Evolutionary conservation across 352 stramenopile genomes (phyloP), one percentile per base, ranked within the genome.

Genomic region (Globisporangium nodosum): DNA sequence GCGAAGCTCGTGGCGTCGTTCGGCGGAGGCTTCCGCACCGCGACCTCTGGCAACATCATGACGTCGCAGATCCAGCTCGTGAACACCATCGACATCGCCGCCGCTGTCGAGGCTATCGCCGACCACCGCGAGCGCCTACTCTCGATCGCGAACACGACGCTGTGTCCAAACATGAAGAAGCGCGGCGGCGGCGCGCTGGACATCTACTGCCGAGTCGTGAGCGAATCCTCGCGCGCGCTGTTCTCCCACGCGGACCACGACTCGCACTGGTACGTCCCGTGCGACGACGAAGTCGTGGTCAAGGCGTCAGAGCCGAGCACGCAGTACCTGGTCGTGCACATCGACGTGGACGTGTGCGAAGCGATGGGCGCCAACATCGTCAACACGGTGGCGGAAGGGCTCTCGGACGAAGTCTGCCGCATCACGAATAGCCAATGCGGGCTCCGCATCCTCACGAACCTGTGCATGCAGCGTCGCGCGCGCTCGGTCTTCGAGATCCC

Each of bases 291-390:
- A 54, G 61, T 90, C 18, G 60, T 68, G 49, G 70, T 88, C 50
- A 60, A 74, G 5, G 68, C 75, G 21, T 81, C 70, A 1, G 54
- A 61, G 1, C 31, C 52, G 5, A 53, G 55, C 30, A 48, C 66
- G 20, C 61, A 81, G 57, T 90, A 85, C 53, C 56, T 93, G 40
- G 71, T 95, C 21, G 84, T 93, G n/a, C 86, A 96, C 67, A 78
- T 94, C 20, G 84, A 94, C 54, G 83, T 96, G 21, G 84, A 96
- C 54, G 82, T 92, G 49, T 93, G 86, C 52, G 86, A 96, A 71
- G 86, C 86, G 45, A 96, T 96, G 86, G 86, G 86, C 33, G 86
- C 86, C 43, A 96, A 96, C 64, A 85, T 94, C 50, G 86, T 96
- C 63, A 96, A 96, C 68, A 94, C 86, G 5, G 81, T 96, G 21